Evolutionary conservation across 108 stramenopile species (phyloP).

Genomic region (Skeletonema marinoi): DNA sequence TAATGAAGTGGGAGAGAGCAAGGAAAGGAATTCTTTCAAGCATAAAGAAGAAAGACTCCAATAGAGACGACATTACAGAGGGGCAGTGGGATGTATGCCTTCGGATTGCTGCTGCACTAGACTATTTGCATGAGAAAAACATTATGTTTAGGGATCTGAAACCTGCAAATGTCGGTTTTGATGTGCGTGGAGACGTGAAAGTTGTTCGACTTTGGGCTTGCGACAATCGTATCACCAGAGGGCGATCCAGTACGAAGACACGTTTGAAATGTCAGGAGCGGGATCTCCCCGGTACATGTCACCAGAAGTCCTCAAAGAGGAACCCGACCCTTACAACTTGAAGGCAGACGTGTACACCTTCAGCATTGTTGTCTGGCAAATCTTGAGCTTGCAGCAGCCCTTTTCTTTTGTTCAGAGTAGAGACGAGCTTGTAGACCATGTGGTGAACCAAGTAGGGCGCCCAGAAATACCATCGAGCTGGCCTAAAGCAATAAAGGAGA

Average conservation of each 20-base stretch:
- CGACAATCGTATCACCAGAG: slow-evolving; percentile 12
- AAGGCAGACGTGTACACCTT: slow-evolving; percentile 72
- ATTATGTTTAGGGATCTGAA: slow-evolving; percentile 30
- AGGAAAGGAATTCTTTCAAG: slow-evolving; percentile 1
- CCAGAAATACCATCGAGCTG: slow-evolving; percentile 18
- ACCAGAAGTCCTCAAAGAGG: slow-evolving; percentile 61
- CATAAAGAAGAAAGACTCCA: not conserved
- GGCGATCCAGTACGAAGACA: slow-evolving; percentile 8
- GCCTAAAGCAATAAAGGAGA: slow-evolving; percentile 21
- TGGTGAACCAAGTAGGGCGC: slow-evolving; percentile 9
- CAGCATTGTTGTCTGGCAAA: slow-evolving; percentile 60
- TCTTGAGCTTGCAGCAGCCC: slow-evolving; percentile 56
- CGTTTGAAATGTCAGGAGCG: slow-evolving; percentile 59
- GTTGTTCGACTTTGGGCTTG: slow-evolving; percentile 70
- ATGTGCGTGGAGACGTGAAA: slow-evolving; percentile 38
- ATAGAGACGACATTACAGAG: not conserved
- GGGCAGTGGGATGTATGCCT: slow-evolving; percentile 12
- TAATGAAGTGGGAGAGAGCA: slow-evolving; percentile 20
- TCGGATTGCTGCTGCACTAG: slow-evolving; percentile 13
- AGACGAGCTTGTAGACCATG: not conserved
- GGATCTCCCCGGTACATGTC: slow-evolving; percentile 80
- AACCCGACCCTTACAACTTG: slow-evolving; percentile 52
- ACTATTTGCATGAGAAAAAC: slow-evolving; percentile 26
- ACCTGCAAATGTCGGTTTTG: slow-evolving; percentile 26
- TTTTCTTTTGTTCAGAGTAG: slow-evolving; percentile 21